phyloP scores from a whole-genome alignment of 805 yeast genomes.

The Ogataea pini region DNA sequence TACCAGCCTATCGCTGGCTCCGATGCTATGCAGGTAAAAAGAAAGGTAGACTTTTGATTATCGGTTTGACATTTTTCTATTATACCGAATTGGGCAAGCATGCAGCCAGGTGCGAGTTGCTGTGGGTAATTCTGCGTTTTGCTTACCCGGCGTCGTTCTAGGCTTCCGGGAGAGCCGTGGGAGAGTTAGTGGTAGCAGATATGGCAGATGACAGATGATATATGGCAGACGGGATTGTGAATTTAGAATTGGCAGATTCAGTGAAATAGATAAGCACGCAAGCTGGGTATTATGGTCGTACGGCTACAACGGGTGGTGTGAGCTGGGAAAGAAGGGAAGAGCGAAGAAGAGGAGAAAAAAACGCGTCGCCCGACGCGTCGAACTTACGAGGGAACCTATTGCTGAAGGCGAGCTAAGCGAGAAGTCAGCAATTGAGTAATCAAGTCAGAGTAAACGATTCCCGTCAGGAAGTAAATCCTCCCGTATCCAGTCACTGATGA shows the following conservation, averaged over 20 bases:
- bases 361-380: too few species aligned
- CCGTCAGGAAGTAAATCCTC: too few species aligned
- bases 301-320: neutral
- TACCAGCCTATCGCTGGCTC: neutral
- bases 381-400: too few species aligned
- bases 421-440: too few species aligned
- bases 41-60: neutral
- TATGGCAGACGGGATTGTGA: neutral
- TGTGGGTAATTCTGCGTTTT: neutral
- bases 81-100: conserved; percentile 1
- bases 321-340: too few species aligned
- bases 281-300: neutral
- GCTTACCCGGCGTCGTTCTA: conserved; percentile 5
- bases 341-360: too few species aligned
- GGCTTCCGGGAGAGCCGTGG: conserved; percentile 3
- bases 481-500: too few species aligned
- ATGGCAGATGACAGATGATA: neutral
- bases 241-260: neutral
- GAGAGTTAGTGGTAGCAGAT: neutral
- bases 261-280: neutral
- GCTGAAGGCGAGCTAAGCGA: too few species aligned
- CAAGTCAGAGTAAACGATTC: too few species aligned
- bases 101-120: neutral
- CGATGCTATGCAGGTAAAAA: conserved; percentile 2
- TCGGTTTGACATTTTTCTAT: conserved; percentile 1